Percentiles rank a stretch among this genome's conserved stretches.
phyloP scores from a whole-genome alignment of 352 stramenopile species.

The Phytophthora pluvialis region DNA sequence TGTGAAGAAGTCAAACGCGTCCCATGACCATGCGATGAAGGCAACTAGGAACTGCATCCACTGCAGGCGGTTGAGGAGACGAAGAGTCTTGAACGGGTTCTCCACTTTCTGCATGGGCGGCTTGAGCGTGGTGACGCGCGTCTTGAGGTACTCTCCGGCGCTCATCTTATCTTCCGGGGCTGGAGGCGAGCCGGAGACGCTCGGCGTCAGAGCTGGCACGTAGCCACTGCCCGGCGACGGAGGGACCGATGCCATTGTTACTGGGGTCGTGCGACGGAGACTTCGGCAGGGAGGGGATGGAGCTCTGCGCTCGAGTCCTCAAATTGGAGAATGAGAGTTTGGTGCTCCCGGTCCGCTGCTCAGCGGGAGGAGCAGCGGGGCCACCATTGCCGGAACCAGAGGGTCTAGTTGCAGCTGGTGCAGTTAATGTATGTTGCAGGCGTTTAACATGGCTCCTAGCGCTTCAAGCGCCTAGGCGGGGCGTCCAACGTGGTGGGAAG shows the following conservation, averaged over 20 bases:
- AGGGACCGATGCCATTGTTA: constrained; percentile 20
- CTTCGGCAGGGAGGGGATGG: background rate
- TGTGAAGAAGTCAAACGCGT: constrained; percentile 67
- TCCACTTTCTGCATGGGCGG: constrained; percentile 34
- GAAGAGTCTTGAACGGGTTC: constrained; percentile 36
- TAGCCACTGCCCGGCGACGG: constrained; percentile 31
- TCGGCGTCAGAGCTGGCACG: constrained; percentile 34
- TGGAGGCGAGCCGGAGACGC: constrained; percentile 14
- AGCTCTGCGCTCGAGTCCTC: constrained; percentile 21
- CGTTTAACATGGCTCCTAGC: constrained; percentile 22
- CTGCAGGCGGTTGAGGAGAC: constrained; percentile 38
- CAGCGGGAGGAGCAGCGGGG: background rate
- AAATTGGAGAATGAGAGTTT: constrained; percentile 33
- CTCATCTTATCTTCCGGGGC: constrained; percentile 28
- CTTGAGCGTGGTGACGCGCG: constrained; percentile 47
- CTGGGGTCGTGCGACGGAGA: background rate
- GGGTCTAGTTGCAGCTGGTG: constrained; percentile 12
- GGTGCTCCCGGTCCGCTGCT: background rate
- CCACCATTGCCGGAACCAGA: background rate
- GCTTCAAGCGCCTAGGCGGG: constrained; percentile 26
- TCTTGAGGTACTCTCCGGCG: constrained; percentile 41
- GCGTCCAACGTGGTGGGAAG: constrained; percentile 26
- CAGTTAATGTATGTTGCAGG: constrained; percentile 11
- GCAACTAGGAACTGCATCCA: constrained; percentile 45
- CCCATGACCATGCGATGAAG: constrained; percentile 54